Percentiles rank a stretch among this genome's conserved stretches.
phyloP scores from a whole-genome alignment of 129 eudicot genomes.

The Flaveria trinervia region DNA sequence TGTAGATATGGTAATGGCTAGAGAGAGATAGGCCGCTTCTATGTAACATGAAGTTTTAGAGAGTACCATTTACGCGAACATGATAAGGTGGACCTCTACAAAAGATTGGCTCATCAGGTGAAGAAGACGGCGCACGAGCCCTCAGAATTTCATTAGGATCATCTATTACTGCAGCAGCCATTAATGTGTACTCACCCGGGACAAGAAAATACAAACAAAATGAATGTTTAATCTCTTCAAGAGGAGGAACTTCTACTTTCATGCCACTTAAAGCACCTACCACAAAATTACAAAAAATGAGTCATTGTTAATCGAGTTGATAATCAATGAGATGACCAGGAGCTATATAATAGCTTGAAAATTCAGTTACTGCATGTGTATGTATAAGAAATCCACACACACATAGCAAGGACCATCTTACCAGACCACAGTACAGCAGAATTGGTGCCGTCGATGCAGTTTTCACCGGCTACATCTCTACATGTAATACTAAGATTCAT shows the following conservation, averaged over 20 bases:
- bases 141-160: slow-evolving; percentile 88
- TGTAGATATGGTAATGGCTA: not conserved
- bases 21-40: slow-evolving; percentile 1
- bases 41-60: slow-evolving; percentile 30
- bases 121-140: slow-evolving; percentile 77
- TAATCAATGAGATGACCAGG: not conserved
- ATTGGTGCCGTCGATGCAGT: slow-evolving; percentile 80
- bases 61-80: slow-evolving; percentile 75
- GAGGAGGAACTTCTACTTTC: slow-evolving; percentile 84
- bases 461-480: slow-evolving; percentile 93
- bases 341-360: not conserved
- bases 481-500: slow-evolving; percentile 75
- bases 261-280: slow-evolving; percentile 81
- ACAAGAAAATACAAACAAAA: slow-evolving; percentile 82
- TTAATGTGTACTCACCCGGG: slow-evolving; percentile 93
- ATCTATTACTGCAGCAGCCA: slow-evolving; percentile 89
- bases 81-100: slow-evolving; percentile 97
- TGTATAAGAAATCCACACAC: not conserved
- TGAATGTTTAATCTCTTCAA: slow-evolving; percentile 72
- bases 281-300: not conserved
- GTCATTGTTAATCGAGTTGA: not conserved
- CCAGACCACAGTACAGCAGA: slow-evolving; percentile 95
- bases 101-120: slow-evolving; percentile 78
- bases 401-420: slow-evolving; percentile 30
- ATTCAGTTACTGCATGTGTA: not conserved